Evolutionary conservation across 139 green algal species (phyloP).

Genomic region (Tetratostichococcus sp.): DNA sequence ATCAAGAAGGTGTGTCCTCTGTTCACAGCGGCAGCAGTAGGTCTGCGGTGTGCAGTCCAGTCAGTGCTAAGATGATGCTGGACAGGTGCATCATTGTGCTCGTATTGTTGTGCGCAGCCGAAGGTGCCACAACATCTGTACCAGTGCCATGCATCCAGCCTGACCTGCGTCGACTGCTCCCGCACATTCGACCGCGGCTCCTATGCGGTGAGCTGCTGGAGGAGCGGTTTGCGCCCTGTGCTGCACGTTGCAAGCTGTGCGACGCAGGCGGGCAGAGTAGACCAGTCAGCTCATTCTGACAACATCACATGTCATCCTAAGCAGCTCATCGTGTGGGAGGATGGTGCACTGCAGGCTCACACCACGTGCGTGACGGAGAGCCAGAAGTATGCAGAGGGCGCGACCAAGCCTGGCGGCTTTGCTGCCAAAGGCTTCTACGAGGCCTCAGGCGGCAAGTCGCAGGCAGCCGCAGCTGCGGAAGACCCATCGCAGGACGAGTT

Average conservation of each 20-base stretch:
- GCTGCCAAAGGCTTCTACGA: constrained; percentile 57
- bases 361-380: constrained; percentile 84
- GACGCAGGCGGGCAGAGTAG: no score
- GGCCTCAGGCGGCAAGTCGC: neutral
- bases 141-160: constrained; percentile 49
- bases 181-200: constrained; percentile 59
- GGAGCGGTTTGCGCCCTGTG: neutral
- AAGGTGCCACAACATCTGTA: constrained; percentile 70
- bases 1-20: constrained; percentile 71
- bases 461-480: neutral
- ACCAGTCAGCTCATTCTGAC: no score
- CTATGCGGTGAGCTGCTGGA: constrained; percentile 37
- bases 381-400: constrained; percentile 87
- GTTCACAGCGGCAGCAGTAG: neutral
- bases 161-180: constrained; percentile 88
- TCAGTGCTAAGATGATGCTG: no score
- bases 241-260: no score
- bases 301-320: neutral
- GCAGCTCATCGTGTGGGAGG: neutral
- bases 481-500: constrained; percentile 53
- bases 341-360: constrained; percentile 55
- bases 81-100: no score
- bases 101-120: constrained; percentile 38
- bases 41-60: neutral
- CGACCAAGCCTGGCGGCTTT: constrained; percentile 87